Evolutionary conservation across 2,329 filamentous ascomycete species (phyloP).

Genomic region (Pseudopithomyces maydicus): DNA sequence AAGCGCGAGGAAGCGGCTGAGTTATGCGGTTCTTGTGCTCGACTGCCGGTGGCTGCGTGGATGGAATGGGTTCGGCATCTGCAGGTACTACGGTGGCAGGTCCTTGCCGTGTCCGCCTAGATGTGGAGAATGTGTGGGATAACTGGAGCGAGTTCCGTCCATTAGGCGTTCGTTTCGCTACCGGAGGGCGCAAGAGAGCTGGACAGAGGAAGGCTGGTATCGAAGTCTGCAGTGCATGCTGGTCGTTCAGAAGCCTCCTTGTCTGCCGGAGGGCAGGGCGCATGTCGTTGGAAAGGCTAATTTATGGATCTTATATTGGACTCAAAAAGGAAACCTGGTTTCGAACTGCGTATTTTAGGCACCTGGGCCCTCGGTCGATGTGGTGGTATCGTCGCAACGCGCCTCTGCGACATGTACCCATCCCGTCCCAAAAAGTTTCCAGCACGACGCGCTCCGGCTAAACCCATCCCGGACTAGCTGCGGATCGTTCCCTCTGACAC

Average conservation of each 20-base stretch:
- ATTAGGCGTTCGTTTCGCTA: constrained; percentile 14
- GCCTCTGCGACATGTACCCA: not conserved
- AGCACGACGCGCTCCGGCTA: constrained; percentile 3
- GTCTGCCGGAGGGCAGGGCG: constrained; percentile 36
- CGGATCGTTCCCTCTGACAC: not conserved
- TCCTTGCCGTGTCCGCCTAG: constrained; percentile 23
- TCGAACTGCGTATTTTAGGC: not conserved
- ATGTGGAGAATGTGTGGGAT: constrained; percentile 30
- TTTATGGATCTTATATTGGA: not conserved
- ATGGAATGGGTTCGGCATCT: constrained; percentile 8
- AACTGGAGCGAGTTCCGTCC: constrained; percentile 2
- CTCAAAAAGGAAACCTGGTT: not conserved
- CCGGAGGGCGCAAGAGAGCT: constrained; percentile 30
- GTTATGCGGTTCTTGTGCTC: constrained; percentile 5
- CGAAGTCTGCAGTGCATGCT: constrained; percentile 19
- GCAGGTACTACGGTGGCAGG: constrained; percentile 12
- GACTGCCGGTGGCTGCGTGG: not conserved
- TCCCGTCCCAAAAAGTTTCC: constrained; percentile 5
- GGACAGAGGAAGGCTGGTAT: constrained; percentile 44
- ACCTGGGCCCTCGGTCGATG: no score
- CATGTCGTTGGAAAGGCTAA: constrained; percentile 28
- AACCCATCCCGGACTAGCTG: not conserved
- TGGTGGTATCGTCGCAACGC: not conserved
- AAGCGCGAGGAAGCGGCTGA: constrained; percentile 55
- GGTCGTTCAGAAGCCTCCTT: constrained; percentile 31